Conservation (phyloP, 1,139 yeast genomes). For the Lodderomyces parapsilosis region DNA sequence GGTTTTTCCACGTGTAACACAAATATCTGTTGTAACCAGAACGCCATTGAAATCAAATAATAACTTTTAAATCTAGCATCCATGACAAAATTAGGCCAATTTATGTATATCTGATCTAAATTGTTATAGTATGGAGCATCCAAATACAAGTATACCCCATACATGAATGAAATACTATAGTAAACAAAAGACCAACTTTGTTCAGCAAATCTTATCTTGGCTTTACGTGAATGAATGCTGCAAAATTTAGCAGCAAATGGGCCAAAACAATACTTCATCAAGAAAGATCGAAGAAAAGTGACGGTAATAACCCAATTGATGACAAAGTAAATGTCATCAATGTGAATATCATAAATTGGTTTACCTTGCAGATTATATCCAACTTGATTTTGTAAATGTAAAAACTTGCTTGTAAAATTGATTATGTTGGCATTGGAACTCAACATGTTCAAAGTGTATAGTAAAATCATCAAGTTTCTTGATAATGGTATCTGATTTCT, state of each 20-base stretch:
- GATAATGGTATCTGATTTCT: constrained; percentile 41
- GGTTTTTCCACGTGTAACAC: constrained; percentile 74
- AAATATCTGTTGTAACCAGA: constrained; percentile 80
- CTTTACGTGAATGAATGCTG: constrained; percentile 50
- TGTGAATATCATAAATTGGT: constrained; percentile 52
- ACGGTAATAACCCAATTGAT: constrained; percentile 55
- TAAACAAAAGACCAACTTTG: constrained; percentile 81
- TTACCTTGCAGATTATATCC: constrained; percentile 17
- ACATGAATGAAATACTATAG: constrained; percentile 53
- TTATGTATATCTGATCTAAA: constrained; percentile 59
- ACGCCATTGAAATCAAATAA: constrained; percentile 69
- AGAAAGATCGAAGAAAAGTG: constrained; percentile 57
- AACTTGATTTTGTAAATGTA: constrained; percentile 46
- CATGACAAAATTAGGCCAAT: constrained; percentile 73
- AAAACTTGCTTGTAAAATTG: constrained; percentile 41
- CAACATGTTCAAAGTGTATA: constrained; percentile 29
- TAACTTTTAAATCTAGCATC: constrained; percentile 57
- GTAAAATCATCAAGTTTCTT: constrained; percentile 25
- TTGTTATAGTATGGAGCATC: constrained; percentile 60
- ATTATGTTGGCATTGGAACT: constrained; percentile 17
- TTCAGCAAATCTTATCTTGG: constrained; percentile 72
- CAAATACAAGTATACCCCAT: constrained; percentile 59
- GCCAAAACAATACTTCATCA: constrained; percentile 57
- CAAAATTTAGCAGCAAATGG: constrained; percentile 54
- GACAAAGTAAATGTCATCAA: constrained; percentile 56